These are phyloP conservation scores for Penicillium sp. DNA, from an alignment of 2,329 filamentous ascomycete genomes.

Conservation along the genomic window DNA sequence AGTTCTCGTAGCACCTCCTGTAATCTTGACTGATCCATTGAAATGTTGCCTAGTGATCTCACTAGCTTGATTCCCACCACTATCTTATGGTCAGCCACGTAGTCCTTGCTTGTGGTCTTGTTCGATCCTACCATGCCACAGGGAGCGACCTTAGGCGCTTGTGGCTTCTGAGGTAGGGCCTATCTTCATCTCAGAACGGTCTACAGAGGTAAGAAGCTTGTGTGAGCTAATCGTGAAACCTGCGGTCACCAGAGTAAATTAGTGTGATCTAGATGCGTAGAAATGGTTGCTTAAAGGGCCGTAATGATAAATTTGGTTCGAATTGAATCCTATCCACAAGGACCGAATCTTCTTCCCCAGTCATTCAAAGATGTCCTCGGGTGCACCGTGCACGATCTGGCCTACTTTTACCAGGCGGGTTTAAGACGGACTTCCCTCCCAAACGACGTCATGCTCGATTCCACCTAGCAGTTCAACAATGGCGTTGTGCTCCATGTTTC, in stretches of 20 bases:
- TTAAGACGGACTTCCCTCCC: slow-evolving; percentile 11
- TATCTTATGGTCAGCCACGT: not conserved
- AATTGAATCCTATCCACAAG: not conserved
- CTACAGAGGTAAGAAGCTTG: not conserved
- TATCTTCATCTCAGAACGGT: not conserved
- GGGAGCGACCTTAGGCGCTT: slow-evolving; percentile 3
- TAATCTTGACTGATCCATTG: not conserved
- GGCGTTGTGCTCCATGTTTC: not conserved
- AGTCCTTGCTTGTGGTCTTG: not conserved
- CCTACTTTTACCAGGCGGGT: slow-evolving; percentile 1
- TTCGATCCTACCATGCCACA: slow-evolving; percentile 1
- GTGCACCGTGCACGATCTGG: not conserved
- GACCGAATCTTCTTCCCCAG: not conserved
- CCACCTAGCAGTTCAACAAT: not conserved
- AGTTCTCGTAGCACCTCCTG: not conserved
- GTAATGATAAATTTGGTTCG: not conserved
- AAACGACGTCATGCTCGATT: slow-evolving; percentile 2
- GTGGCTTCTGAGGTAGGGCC: slow-evolving; percentile 3
- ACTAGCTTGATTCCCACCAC: not conserved
- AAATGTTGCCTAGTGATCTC: not conserved
- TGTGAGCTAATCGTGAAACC: not conserved
- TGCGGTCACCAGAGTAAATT: not conserved
- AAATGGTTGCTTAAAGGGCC: not conserved
- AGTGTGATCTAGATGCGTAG: not conserved
- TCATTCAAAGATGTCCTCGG: not conserved